Evolutionary conservation across 805 yeast genomes (phyloP).

Genomic region (Starmerella apis): DNA sequence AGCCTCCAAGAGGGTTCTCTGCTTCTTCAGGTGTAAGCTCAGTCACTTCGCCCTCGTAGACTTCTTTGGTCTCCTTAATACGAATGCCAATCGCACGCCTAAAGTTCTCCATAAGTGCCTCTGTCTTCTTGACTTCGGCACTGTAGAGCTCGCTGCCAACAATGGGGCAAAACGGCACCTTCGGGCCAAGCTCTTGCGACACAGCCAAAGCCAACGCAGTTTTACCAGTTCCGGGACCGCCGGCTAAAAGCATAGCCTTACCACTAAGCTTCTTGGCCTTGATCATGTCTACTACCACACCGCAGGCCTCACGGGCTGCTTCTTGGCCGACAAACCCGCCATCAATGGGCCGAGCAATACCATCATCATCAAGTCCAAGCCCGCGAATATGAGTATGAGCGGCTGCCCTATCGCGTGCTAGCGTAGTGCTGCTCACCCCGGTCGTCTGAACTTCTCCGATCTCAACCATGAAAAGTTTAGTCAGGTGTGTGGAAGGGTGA

Average conservation of each 20-base stretch:
- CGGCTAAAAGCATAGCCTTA: constrained; percentile 88
- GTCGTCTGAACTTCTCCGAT: constrained; percentile 62
- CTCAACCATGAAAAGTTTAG: constrained; percentile 47
- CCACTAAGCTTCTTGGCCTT: constrained; percentile 90
- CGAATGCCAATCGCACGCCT: constrained; percentile 93
- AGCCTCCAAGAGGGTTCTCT: constrained; percentile 93
- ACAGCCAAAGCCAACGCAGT: constrained; percentile 94
- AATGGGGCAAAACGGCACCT: constrained; percentile 95
- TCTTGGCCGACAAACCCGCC: constrained; percentile 81
- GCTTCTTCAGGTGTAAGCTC: constrained; percentile 93
- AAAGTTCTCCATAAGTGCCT: constrained; percentile 90
- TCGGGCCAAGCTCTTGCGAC: constrained; percentile 91
- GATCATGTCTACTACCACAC: constrained; percentile 85
- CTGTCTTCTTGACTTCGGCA: constrained; percentile 96
- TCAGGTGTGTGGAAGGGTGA: neutral
- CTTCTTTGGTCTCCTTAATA: constrained; percentile 94
- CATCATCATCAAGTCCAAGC: constrained; percentile 82
- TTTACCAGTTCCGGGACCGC: constrained; percentile 97
- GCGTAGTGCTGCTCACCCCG: constrained; percentile 18
- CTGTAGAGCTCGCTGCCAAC: constrained; percentile 90
- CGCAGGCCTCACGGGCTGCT: constrained; percentile 71
- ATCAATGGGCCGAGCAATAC: constrained; percentile 70
- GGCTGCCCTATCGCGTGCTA: constrained; percentile 65
- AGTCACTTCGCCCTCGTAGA: constrained; percentile 95
- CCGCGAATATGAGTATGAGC: constrained; percentile 97